Evolutionary conservation across 768 basidiomycete species (phyloP), one percentile per base, ranked within the genome.

Genomic region (Boletus subcaerulescens): DNA sequence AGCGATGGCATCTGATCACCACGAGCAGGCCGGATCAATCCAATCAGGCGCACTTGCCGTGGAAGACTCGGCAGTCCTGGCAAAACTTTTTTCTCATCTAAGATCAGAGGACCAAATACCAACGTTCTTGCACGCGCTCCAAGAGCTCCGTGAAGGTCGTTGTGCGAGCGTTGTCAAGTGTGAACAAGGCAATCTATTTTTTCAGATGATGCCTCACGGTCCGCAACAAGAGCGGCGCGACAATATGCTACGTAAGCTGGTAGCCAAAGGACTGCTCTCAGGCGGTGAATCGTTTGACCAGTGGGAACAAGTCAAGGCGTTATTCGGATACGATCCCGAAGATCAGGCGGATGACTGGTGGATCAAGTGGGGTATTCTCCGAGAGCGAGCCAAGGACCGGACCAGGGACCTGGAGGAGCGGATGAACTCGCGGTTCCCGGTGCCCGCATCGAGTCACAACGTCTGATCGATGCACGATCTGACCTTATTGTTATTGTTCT

Each of bases 321-420:
- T 84, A 55, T 81, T 78, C 50, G 68, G 71, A 14, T 79, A 83
- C 59, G 77, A 82, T 58, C 76, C 82, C 10, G 74, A 71, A 38
- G 83, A 86, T 44, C 73, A 76, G 46, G 84, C 80, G 22, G 83
- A 83, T 36, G 81, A 84, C 61, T 86, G 83, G 82, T 86, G 83
- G 83, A 74, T 78, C 12, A 80, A 79, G 36, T 83, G 80, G 81
- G 81, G 81, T 9, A 53, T 73, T 17, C 70, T 81, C 53, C 70
- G 71, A 43, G 72, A 80, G 61, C 60, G 73, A 26, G 73, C 74
- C 54, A 64, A 61, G 46, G 58, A 58, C 41, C 63, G 68, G 13
- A 55, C 46, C 12, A 57, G 24, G 48, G 60, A 61, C 43, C 24
- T 61, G 53, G 61, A 63, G 3, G 59, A 57, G 40, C 50, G 48